These are phyloP conservation scores for Middelhovenomyces tepae DNA, from an alignment of 805 yeast genomes.

Conservation along the genomic window DNA sequence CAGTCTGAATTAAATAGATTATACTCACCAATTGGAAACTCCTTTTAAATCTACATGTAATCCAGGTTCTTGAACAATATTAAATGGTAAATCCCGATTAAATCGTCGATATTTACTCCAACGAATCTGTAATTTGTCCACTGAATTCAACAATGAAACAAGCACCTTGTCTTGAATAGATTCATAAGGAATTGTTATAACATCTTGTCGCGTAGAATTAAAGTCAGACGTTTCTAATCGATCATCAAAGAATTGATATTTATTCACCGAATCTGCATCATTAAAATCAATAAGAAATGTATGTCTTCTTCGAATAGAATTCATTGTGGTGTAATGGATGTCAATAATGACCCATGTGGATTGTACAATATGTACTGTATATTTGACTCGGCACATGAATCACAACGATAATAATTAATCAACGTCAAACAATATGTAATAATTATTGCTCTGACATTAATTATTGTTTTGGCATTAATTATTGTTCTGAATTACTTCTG, in stretches of 20 bases:
- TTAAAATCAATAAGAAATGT: slow-evolving; percentile 13
- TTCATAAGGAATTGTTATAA: slow-evolving; percentile 13
- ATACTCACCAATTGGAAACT: no score
- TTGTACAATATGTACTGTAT: no score
- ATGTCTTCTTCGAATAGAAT: slow-evolving; percentile 12
- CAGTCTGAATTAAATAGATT: no score
- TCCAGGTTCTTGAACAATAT: slow-evolving; percentile 20
- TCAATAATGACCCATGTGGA: no score
- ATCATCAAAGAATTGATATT: slow-evolving; percentile 6
- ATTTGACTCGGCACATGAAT: no score
- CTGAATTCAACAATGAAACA: slow-evolving; percentile 1
- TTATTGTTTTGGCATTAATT: no score
- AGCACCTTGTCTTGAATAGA: slow-evolving; percentile 1
- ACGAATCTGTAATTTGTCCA: slow-evolving; percentile 10
- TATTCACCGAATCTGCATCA: slow-evolving; percentile 3
- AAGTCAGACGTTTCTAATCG: slow-evolving; percentile 3
- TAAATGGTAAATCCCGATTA: slow-evolving; percentile 19
- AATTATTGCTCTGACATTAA: no score
- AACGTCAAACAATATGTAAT: no score
- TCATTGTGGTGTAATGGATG: slow-evolving; percentile 1
- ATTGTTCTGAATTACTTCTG: no score
- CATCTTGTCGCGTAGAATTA: slow-evolving; percentile 13
- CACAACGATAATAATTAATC: no score
- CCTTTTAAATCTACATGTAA: slow-evolving; percentile 21
- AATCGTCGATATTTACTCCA: slow-evolving; percentile 11